Conservation (phyloP, 441 rosid species). For the Corymbia calophylla region DNA sequence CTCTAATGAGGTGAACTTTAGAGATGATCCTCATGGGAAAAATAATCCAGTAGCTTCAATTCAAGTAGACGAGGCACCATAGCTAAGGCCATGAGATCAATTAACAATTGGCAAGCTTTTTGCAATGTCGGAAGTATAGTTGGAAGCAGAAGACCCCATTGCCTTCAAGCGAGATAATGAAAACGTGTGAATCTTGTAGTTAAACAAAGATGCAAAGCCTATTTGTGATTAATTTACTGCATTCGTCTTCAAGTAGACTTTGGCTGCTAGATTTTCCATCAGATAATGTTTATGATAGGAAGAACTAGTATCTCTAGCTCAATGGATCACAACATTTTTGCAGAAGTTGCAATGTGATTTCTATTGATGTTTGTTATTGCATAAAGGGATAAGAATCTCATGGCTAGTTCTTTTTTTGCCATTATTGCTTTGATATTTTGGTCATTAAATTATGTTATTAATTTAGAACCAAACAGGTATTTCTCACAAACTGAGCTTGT, state of each 20-base stretch:
- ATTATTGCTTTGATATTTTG: not conserved
- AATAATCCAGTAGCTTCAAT: too few species aligned
- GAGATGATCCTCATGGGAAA: too few species aligned
- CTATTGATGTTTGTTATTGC: too few species aligned
- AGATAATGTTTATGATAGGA: too few species aligned
- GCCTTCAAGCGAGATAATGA: accelerated
- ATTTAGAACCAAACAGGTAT: not conserved
- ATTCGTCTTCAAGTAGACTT: not conserved
- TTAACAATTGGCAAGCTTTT: too few species aligned
- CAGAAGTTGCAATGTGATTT: not conserved
- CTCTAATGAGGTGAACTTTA: too few species aligned
- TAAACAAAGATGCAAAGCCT: not conserved
- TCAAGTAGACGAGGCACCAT: too few species aligned
- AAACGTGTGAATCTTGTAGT: accelerated
- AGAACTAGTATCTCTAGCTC: not conserved
- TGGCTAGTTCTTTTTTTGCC: not conserved
- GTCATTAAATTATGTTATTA: too few species aligned
- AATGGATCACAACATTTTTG: not conserved
- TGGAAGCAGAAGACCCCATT: not conserved
- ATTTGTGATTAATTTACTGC: not conserved
- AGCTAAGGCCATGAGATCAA: too few species aligned
- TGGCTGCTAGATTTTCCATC: accelerated
- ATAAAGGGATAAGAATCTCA: not conserved
- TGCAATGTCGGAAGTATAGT: not conserved
- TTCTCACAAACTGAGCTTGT: not conserved